Evolutionary conservation across 495 filamentous ascomycete species (phyloP).

Genomic region (Penicillium coffeae): DNA sequence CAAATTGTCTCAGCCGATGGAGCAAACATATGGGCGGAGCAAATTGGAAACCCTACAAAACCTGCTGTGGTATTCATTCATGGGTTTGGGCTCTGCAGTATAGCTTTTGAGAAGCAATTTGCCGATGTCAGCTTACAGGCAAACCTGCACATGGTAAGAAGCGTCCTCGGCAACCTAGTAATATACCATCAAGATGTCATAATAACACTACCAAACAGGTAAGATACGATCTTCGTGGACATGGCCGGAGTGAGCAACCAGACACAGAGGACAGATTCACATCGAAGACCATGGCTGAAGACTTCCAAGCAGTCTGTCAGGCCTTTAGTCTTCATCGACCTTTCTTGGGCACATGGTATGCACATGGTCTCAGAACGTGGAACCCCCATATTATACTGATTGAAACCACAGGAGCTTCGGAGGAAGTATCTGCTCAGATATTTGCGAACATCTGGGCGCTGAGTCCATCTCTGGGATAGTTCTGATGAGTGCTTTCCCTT

Average conservation of each 20-base stretch:
- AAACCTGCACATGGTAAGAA: background rate
- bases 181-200: background rate
- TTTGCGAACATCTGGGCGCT: background rate
- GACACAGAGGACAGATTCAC: background rate
- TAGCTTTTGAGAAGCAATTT: constrained; percentile 3
- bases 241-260: background rate
- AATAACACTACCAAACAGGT: background rate
- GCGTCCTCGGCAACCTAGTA: too few relatives aligned
- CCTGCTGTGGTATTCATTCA: background rate
- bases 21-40: background rate
- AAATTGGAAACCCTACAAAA: background rate
- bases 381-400: background rate
- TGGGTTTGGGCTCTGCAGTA: background rate
- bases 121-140: background rate
- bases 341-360: background rate
- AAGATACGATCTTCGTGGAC: background rate
- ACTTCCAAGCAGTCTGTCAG: background rate
- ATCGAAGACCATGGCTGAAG: background rate
- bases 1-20: background rate
- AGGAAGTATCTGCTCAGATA: background rate
- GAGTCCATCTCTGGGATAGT: background rate
- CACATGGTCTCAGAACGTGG: background rate
- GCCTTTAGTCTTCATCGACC: background rate
- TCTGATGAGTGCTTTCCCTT: background rate
- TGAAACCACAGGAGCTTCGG: background rate